Base-by-base conservation (phyloP, 108 stramenopile species). In the Nitzschia sp. region DNA sequence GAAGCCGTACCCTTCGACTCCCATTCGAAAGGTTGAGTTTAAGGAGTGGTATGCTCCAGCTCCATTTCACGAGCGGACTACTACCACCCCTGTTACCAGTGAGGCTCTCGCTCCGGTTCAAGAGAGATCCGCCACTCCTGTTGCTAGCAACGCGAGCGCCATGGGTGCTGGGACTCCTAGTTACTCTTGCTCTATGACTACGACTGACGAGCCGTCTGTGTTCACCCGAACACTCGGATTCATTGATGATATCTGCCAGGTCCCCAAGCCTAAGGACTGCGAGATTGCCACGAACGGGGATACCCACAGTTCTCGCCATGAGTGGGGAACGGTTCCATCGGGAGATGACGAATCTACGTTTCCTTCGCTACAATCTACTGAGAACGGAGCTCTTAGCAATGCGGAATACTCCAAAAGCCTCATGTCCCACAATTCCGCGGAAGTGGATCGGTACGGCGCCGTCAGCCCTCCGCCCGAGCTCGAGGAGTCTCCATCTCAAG, bases 401-500 rank as follows among this genome's bases (percentile, higher is more conserved):
- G 18, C 32, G 0, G 2, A 6, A 1, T 34, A 25, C 42, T 46
- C 61, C 21, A 42, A n/a, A 2, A 25, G 24, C 2, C 38, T 34
- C 38, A 62, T 26, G 1, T n/a, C n/a, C n/a, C n/a, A n/a, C n/a
- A 34, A 27, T 29, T 42, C 23, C 3, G 35, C 33, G 8, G 49
- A 28, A 30, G 19, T 8, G 8, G 48, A 32, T 13, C 13, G 9
- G 6, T 42, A 42, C 38, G 38, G 53, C n/a, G 53, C 6, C n/a
- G 53, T 6, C 53, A 54, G 18, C 54, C 24, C 13, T 2, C 1
- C 36, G 2, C 54, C 51, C 6, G 28, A 34, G 13, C 17, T 55
- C 29, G 60, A 59, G 42, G 74, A 57, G 17, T 64, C 74, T 9
- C 74, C 74, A 23, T 54, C 66, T 9, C 64, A 68, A 15, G 56